A percentile compares a stretch with the other conserved stretches of the same genome.
Evolutionary conservation across 805 yeast species (phyloP).

Genomic region (Ogataea glucozyma): DNA sequence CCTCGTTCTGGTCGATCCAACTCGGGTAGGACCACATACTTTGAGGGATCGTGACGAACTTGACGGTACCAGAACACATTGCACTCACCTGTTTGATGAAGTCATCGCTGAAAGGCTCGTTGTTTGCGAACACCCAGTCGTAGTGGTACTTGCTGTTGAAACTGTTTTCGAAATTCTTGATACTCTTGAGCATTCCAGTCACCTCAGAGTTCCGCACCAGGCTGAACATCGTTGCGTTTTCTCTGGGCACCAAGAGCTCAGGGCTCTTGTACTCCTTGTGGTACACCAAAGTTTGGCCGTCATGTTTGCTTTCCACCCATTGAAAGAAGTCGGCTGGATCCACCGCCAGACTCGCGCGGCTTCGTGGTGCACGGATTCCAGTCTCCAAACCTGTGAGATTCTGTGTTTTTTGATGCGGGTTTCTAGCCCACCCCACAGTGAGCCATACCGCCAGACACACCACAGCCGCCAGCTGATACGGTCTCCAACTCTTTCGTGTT

Average conservation of each 20-base stretch:
- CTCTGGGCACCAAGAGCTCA: slow-evolving; percentile 21
- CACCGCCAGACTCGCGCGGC: too few relatives aligned
- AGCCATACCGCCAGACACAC: background rate
- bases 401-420: too few relatives aligned
- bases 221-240: slow-evolving; percentile 66
- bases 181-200: slow-evolving; percentile 51
- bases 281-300: slow-evolving; percentile 4
- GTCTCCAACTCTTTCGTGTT: slow-evolving; percentile 1
- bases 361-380: too few relatives aligned
- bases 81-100: slow-evolving; percentile 51
- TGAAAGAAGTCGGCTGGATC: slow-evolving; percentile 3
- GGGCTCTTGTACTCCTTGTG: slow-evolving; percentile 6
- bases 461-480: background rate
- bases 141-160: slow-evolving; percentile 62
- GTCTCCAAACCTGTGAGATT: too few relatives aligned
- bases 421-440: background rate
- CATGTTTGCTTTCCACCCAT: slow-evolving; percentile 2
- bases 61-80: slow-evolving; percentile 55
- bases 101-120: slow-evolving; percentile 56
- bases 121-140: slow-evolving; percentile 77
- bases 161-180: slow-evolving; percentile 60
- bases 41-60: slow-evolving; percentile 57
- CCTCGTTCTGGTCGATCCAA: slow-evolving; percentile 57
- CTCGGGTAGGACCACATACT: slow-evolving; percentile 70
- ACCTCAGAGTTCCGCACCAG: slow-evolving; percentile 67